phyloP scores from a whole-genome alignment of 192 early-diverging fungal genomes.

The Kappamyces sp. region DNA sequence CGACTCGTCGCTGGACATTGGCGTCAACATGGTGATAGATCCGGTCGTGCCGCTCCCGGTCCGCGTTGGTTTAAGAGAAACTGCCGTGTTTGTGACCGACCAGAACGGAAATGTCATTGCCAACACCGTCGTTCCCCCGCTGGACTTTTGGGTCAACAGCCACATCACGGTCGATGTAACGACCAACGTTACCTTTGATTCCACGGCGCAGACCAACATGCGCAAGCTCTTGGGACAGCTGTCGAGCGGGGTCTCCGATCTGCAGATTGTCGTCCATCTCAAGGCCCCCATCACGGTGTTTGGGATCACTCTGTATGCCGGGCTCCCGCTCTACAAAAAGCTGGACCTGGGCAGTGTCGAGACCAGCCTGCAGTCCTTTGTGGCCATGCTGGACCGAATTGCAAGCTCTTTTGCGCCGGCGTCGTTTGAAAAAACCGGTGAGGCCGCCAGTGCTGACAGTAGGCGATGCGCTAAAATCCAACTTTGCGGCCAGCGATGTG shows the following conservation, averaged over 20 bases:
- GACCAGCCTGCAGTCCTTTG: conserved; percentile 18
- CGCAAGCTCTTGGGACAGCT: conserved; percentile 3
- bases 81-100: neutral
- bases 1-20: conserved; percentile 15
- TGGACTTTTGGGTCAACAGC: conserved; percentile 13
- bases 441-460: neutral
- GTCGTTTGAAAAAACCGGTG: conserved; percentile 2
- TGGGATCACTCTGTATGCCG: conserved; percentile 34
- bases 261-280: conserved; percentile 1
- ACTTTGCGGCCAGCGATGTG: neutral
- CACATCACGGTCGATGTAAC: conserved; percentile 3
- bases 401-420: conserved; percentile 1
- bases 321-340: conserved; percentile 26
- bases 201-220: neutral
- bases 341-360: conserved; percentile 23
- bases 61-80: conserved; percentile 6
- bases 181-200: neutral
- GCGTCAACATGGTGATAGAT: conserved; percentile 12
- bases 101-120: neutral
- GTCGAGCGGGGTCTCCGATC: conserved; percentile 3
- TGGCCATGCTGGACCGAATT: neutral
- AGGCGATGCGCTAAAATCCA: neutral
- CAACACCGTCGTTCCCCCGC: conserved; percentile 3
- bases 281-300: conserved; percentile 25
- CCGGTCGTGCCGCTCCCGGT: conserved; percentile 9